Conservation (phyloP, 2,329 filamentous ascomycete species). For the Phaeophleospora eucalypticola region DNA sequence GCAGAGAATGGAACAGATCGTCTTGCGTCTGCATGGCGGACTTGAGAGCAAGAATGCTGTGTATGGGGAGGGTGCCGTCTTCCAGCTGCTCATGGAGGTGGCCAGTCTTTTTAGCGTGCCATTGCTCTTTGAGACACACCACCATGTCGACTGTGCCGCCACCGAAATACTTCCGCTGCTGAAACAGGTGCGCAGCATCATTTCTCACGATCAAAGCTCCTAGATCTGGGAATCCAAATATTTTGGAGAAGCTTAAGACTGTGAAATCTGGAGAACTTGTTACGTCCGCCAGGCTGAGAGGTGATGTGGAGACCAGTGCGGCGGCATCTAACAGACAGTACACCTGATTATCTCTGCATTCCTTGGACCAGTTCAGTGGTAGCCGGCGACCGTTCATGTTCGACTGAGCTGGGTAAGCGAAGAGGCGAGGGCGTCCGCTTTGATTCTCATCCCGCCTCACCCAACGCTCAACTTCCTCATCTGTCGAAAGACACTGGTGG, state of each 20-base stretch:
- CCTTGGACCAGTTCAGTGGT: slow-evolving; percentile 62
- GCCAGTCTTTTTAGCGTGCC: slow-evolving; percentile 72
- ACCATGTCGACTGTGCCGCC: slow-evolving; percentile 94
- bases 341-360: not conserved
- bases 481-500: slow-evolving; percentile 62
- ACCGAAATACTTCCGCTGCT: slow-evolving; percentile 75
- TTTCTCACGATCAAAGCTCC: slow-evolving; percentile 80
- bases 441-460: slow-evolving; percentile 40
- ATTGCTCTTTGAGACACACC: slow-evolving; percentile 64
- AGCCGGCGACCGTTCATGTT: slow-evolving; percentile 82
- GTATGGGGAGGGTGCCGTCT: slow-evolving; percentile 86
- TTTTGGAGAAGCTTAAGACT: slow-evolving; percentile 88
- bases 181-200: slow-evolving; percentile 58
- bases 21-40: slow-evolving; percentile 67
- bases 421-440: slow-evolving; percentile 44
- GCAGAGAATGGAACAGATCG: slow-evolving; percentile 65
- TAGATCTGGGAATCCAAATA: slow-evolving; percentile 94
- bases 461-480: slow-evolving; percentile 63
- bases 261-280: slow-evolving; percentile 73
- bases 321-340: slow-evolving; percentile 83
- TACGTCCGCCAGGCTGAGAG: slow-evolving; percentile 63
- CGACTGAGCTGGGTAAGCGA: slow-evolving; percentile 87
- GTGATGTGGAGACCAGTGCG: slow-evolving; percentile 71
- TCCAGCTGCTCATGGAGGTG: slow-evolving; percentile 77
- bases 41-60: slow-evolving; percentile 80